Base-by-base conservation (phyloP, 2,329 filamentous ascomycete species). In the Sporothrix brunneoviolacea region DNA sequence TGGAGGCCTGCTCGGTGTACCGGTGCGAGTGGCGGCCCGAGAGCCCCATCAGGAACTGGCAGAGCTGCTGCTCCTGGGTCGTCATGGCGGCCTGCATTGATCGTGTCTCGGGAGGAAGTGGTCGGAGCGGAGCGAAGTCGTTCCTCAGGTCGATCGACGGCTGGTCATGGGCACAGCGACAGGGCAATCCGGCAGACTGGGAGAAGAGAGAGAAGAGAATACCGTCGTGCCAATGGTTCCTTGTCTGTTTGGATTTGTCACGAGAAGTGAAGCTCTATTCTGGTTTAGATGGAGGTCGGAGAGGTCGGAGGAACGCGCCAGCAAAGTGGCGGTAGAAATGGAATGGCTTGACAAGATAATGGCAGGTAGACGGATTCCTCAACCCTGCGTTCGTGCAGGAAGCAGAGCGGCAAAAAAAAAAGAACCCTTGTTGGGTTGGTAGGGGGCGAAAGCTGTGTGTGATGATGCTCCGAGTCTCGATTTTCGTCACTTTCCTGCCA, bases 1-100 rank as follows among this genome's bases (percentile, higher is more conserved):
- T 77, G 56, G 80, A 77, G 48, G 91, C 89, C 41, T 80, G 71
- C 48, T 83, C 75, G 37, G 77, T 83, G 69, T 91, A 98, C 55
- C 86, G 84, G 69, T 88, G 87, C 57, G 78, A 74, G 72, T 87
- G 83, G 58, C 79, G 75, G 58, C 74, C 74, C 50, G 93, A 91
- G 62, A 94, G 80, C 62, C 85, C 80, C 65, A 86, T 81, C 62
- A 98, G 79, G 62, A 88, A 82, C 66, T 86, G 80, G 66, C 87
- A 91, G 69, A 97, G 86, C 73, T 86, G 83, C 70, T 79, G 83
- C 76, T 95, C 90, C 65, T 82, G 80, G 16, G 79, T 82, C 56
- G 79, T 77, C 71, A 82, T 75, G 19, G 50, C 13, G 32, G 30
- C 10, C 45, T 45, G 49, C 51, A 55, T 54, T 44, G 18, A n/a